These are phyloP conservation scores for Chlorella sp. DNA, from an alignment of 139 green algal genomes.

Conservation along the genomic window DNA sequence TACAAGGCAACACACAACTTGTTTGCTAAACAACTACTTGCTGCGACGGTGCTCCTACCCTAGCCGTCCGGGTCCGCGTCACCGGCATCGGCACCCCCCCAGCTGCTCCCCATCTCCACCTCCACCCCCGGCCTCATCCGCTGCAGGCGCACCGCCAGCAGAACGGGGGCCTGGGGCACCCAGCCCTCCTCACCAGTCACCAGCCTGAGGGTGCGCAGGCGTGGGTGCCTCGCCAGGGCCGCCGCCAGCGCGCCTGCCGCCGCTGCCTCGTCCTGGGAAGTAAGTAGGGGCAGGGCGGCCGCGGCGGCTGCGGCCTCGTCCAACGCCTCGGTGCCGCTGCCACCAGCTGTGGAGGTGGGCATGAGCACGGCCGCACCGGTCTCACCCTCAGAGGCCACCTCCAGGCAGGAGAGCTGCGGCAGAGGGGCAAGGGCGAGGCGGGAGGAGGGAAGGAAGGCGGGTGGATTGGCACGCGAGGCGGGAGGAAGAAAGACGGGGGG, in stretches of 20 bases:
- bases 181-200: background rate
- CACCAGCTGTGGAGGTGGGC: background rate
- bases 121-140: background rate
- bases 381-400: background rate
- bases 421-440: background rate
- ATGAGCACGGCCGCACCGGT: background rate
- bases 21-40: background rate
- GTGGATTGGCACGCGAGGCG: background rate
- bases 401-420: background rate
- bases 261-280: background rate
- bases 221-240: background rate
- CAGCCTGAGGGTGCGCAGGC: background rate
- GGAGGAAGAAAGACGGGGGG: background rate
- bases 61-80: background rate
- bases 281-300: background rate
- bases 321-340: background rate
- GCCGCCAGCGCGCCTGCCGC: background rate
- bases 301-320: background rate
- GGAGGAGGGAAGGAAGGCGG: background rate
- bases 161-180: background rate
- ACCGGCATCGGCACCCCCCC: too few species aligned
- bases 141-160: slow-evolving; percentile 7
- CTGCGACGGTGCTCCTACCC: background rate
- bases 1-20: background rate
- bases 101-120: background rate